A percentile compares a stretch with the other conserved stretches of the same genome.
phyloP scores from a whole-genome alignment of 2,329 filamentous ascomycete genomes.

The Pseudogymnoascus sp. region DNA sequence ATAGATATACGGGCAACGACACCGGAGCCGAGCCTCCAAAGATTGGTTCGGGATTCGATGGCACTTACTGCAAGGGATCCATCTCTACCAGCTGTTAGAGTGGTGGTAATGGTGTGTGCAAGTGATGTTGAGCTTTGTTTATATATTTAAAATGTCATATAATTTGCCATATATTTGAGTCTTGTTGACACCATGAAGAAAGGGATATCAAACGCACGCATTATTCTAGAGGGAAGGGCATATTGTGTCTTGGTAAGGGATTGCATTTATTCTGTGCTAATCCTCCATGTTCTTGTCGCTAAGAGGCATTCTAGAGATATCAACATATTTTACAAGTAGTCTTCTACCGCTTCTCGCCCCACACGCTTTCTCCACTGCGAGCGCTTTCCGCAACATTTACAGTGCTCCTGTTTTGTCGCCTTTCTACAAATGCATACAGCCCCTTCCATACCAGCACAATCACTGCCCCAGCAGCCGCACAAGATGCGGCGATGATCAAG shows the following conservation, averaged over 20 bases:
- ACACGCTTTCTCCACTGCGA: neutral
- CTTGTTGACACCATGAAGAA: neutral
- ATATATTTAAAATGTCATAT: neutral
- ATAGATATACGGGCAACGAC: slow-evolving; percentile 31
- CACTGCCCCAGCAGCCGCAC: slow-evolving; percentile 3
- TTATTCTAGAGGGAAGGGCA: neutral
- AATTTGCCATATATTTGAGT: neutral
- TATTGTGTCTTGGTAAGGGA: neutral
- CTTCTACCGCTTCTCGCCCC: neutral
- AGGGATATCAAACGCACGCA: neutral
- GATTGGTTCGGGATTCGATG: slow-evolving; percentile 33
- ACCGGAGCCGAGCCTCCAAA: slow-evolving; percentile 32
- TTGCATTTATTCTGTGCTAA: neutral
- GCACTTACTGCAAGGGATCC: slow-evolving; percentile 27
- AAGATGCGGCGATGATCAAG: slow-evolving; percentile 6
- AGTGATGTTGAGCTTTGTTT: neutral
- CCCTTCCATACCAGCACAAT: slow-evolving; percentile 11
- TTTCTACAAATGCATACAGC: neutral
- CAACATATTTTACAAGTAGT: neutral
- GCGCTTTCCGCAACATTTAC: neutral
- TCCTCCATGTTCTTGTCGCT: neutral
- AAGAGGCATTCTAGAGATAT: neutral
- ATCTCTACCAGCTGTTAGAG: slow-evolving; percentile 12
- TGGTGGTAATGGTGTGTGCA: neutral
- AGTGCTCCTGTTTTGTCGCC: neutral